A percentile compares a stretch with the other conserved stretches of the same genome.
phyloP scores from a whole-genome alignment of 2,329 filamentous ascomycete species.

The Xylariales sp. region DNA sequence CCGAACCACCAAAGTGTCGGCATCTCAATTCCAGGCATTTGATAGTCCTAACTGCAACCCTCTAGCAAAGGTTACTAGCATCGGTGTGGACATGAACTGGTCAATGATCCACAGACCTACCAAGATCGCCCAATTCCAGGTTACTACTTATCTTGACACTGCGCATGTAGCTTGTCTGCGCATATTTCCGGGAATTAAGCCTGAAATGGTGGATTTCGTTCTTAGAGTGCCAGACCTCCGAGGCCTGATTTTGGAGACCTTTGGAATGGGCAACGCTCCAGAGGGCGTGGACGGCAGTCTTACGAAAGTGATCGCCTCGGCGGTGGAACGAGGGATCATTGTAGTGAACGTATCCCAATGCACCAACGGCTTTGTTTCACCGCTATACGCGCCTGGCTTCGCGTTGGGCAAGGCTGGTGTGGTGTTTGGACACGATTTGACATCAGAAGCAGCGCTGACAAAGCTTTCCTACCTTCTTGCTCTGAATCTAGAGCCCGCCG shows the following conservation, averaged over 20 bases:
- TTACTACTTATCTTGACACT: constrained; percentile 74
- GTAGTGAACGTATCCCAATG: constrained; percentile 93
- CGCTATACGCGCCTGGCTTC: constrained; percentile 73
- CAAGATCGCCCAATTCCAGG: constrained; percentile 66
- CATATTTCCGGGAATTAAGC: constrained; percentile 87
- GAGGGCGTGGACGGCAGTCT: constrained; percentile 75
- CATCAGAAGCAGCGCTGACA: constrained; percentile 83
- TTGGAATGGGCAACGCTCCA: constrained; percentile 89
- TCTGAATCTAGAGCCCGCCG: constrained; percentile 53
- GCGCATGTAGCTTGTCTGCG: constrained; percentile 86
- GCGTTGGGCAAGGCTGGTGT: constrained; percentile 79
- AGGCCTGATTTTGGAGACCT: constrained; percentile 84
- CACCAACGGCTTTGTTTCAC: constrained; percentile 70
- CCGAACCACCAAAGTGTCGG: constrained; percentile 81
- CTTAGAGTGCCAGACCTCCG: constrained; percentile 70
- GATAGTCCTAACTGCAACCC: constrained; percentile 82
- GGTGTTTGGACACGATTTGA: constrained; percentile 85
- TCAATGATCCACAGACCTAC: constrained; percentile 70
- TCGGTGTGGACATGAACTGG: constrained; percentile 80
- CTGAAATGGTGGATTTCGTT: constrained; percentile 88
- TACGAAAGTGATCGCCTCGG: constrained; percentile 71
- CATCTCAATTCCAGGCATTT: constrained; percentile 83
- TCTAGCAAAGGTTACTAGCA: constrained; percentile 74
- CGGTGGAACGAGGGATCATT: constrained; percentile 75
- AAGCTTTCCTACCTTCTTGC: constrained; percentile 86